These are phyloP conservation scores for Aeschynomene evenia DNA, from an alignment of 306 rosid genomes.

Conservation along the genomic window DNA sequence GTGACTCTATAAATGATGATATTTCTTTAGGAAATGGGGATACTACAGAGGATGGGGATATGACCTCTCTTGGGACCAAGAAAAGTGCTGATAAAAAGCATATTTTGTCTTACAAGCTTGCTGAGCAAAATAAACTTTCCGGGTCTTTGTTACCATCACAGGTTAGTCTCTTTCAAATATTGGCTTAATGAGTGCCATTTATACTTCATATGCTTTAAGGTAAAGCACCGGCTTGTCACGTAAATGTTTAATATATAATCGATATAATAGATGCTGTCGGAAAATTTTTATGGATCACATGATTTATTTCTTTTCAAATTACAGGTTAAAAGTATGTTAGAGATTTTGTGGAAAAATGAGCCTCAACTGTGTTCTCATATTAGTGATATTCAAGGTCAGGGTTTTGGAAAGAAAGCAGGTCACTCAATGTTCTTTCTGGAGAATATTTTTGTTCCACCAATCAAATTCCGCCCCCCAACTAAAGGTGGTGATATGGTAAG, in stretches of 20 bases:
- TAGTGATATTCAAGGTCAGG: conserved; percentile 71
- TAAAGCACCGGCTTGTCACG: background rate
- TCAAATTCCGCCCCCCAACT: conserved; percentile 89
- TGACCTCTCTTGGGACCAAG: conserved; percentile 17
- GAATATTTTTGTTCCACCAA: conserved; percentile 82
- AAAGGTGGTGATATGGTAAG: conserved; percentile 79
- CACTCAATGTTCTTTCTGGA: conserved; percentile 81
- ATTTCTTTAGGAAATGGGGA: conserved; percentile 35
- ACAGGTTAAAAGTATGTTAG: conserved; percentile 61
- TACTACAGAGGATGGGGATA: conserved; percentile 38
- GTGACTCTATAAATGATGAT: conserved; percentile 40
- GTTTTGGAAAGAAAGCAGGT: conserved; percentile 62
- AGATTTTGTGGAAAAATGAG: conserved; percentile 75
- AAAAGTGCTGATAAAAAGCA: conserved; percentile 33
- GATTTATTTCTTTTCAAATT: conserved; percentile 10
- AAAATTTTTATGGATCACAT: background rate
- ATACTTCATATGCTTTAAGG: conserved; percentile 1
- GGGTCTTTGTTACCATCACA: conserved; percentile 71
- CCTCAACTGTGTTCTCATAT: conserved; percentile 57
- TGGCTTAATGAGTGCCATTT: background rate
- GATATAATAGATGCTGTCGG: background rate
- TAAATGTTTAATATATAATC: background rate
- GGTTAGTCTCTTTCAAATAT: conserved; percentile 46
- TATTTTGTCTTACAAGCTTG: conserved; percentile 34
- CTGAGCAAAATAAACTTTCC: conserved; percentile 37